Base-by-base conservation (phyloP, 1,284 basidiomycete species). In the Coriolopsis trogii region DNA sequence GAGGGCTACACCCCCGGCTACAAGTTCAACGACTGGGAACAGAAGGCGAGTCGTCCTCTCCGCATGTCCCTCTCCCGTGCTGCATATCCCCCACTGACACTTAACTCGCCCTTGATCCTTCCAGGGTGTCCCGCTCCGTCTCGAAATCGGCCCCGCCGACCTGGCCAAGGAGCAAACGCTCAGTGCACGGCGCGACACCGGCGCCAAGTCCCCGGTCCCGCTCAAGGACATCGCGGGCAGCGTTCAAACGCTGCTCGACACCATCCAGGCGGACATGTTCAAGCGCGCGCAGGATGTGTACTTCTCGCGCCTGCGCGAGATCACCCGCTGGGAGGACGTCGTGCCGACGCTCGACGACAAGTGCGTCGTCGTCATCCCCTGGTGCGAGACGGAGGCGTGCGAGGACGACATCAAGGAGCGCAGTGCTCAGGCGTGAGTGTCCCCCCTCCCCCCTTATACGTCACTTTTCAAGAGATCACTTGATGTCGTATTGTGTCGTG, bases 1-100 rank as follows among this genome's bases (percentile, higher is more conserved):
- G 96, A 98, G 16, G 93, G 91, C 23, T 97, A 99, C 75, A 98
- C 94, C 41, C 96, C 96, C 13, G 96, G 96, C 38, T 99, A 89
- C 79, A 99, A 99, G 77, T 99, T 98, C 78, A 98, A 98, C 71
- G 93, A 98, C 69, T 98, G 96, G 95, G 97, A 99, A 77, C 89
- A 97, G 74, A 93, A 95, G 82, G 91, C 88, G 31, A 40, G 56
- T 57, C 33, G 16, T 15, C 7, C 15, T 16, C 58, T 57, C 43
- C 56, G 15, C 46, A 15, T 36, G 41, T 20, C 8, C 38, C 33
- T 49, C 23, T 31, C 16, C 10, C 16, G 0, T 24, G 9, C 15
- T 49, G 33, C 15, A 24, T 37, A n/a, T 43, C 39, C 41, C n/a
- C 31, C 31, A 23, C 28, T 53, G 13, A 48, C 49, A 43, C 33